Base-by-base conservation (phyloP, 2,329 filamentous ascomycete genomes). In the Neofusicoccum ribis region DNA sequence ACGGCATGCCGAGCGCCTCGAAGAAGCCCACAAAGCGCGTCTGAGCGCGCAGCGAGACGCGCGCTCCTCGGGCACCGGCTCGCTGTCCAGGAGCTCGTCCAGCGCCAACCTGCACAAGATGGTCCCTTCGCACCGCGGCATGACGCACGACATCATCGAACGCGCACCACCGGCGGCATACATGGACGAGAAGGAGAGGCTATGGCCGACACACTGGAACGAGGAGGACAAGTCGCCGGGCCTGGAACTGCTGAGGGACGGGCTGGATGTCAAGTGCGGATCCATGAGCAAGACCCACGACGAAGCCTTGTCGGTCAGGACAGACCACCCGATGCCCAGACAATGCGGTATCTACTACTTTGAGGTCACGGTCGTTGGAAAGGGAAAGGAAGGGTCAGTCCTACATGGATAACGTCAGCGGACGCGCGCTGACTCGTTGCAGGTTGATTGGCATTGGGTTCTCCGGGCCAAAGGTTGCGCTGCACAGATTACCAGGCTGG, bases 311-410 rank as follows among this genome's bases (percentile, higher is more conserved):
- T 87, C 91, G 12, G 88, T 97, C 65, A 88, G 95, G 64, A 87
- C 93, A 34, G 91, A 99, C 76, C 84, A 93, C 75, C 86, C 89
- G 56, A 97, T 98, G 88, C 93, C 95, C 3, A 84, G 88, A 41
- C 90, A 96, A 73, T 95, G 91, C 70, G 95, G 95, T 1, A 89
- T 99, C 66, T 99, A 97, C 77, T 99, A 99, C 76, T 99, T 88
- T 73, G 95, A 99, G 72, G 83, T 88, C 39, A 86, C 85, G 8
- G 85, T 92, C 54, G 76, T 89, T 59, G 86, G 87, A 7, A 87
- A 88, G 72, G 86, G 86, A 60, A 88, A 89, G 73, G 89, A 91
- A 71, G 87, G 86, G 87, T 88, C 81, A 69, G 84, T 67, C 23
- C 77, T 79, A 72, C 77, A 80, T 14, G 6, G 9, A 6, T 17